Percentiles rank a stretch among this genome's conserved stretches.
Conservation (phyloP, 192 early-diverging fungal species). For the Entomortierella lignicola region DNA sequence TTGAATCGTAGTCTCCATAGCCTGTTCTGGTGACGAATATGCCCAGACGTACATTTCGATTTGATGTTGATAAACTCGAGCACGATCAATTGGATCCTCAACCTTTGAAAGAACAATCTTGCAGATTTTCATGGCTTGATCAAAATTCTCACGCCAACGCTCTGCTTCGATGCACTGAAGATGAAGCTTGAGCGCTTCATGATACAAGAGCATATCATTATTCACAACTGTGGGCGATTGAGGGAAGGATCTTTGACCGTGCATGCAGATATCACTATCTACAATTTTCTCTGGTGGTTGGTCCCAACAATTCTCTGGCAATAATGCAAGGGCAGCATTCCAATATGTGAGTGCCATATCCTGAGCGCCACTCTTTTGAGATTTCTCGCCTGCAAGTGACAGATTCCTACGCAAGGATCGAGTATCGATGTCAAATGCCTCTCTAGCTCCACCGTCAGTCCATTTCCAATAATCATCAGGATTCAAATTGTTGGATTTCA, state of each 20-base stretch:
- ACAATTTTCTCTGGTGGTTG: neutral
- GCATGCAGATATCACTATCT: slow-evolving; percentile 1
- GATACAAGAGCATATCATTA: slow-evolving; percentile 11
- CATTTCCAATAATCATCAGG: neutral
- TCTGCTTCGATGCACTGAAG: slow-evolving; percentile 52
- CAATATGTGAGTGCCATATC: slow-evolving; percentile 44
- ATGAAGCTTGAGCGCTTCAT: slow-evolving; percentile 39
- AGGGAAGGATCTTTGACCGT: neutral
- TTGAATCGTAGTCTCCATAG: slow-evolving; percentile 24
- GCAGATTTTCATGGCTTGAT: slow-evolving; percentile 44
- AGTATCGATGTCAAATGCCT: slow-evolving; percentile 6
- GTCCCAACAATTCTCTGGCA: slow-evolving; percentile 45
- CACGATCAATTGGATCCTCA: slow-evolving; percentile 37
- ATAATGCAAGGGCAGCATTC: slow-evolving; percentile 33
- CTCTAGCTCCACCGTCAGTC: neutral
- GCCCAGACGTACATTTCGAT: slow-evolving; percentile 55
- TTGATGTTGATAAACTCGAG: slow-evolving; percentile 44
- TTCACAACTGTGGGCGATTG: neutral
- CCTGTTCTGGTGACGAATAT: slow-evolving; percentile 19
- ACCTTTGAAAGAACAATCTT: slow-evolving; percentile 31
- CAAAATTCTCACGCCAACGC: slow-evolving; percentile 49
- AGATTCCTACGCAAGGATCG: slow-evolving; percentile 16
- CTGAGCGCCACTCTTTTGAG: slow-evolving; percentile 51
- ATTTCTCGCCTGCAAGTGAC: slow-evolving; percentile 40
- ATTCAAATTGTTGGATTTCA: neutral